Base-by-base conservation (phyloP, 768 basidiomycete genomes). In the Infundibulicybe gibba region DNA sequence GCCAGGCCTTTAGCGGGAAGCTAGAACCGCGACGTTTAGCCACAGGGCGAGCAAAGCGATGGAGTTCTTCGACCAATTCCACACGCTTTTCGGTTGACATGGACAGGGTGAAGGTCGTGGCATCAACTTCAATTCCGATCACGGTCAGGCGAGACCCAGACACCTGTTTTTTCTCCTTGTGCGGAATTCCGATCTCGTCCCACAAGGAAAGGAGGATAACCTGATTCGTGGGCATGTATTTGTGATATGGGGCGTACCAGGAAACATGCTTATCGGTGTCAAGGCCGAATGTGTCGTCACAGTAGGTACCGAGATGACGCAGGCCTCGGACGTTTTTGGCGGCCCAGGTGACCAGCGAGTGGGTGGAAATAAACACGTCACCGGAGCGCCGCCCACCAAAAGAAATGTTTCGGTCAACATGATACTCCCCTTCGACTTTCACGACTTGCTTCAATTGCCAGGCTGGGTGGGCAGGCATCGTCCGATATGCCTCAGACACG, bases 51-150 rank as follows among this genome's bases (percentile, higher is more conserved):
- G 44, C 41, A 40, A 60, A 58, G 0, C 45, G 20, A 2, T 40
- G 12, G 1, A 55, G 33, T n/a, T 10, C 48, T 13, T 47, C 37
- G 10, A 61, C 10, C 5, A 66, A 51, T 3, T 56, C 49, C 5
- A 12, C 9, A 6, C 48, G 41, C 2, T 39, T 21, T 5, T 49
- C 35, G 0, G 10, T 8, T 1, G 50, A 31, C 33, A 65, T 48
- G 0, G 62, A 54, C 42, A 69, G 50, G 0, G 61, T 62, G 59
- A 71, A 62, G 0, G 40, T 41, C 20, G 62, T 58, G 0, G 67
- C 38, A 47, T 76, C 64, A 20, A 75, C 67, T 0, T 58, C 20
- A 46, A 70, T 69, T 15, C 75, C 69, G 46, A 75, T 66, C 50
- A 75, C 64, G 1, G 54, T 53, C 13, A 76, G 61, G 0, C 31